Evolutionary conservation across 139 green algal species (phyloP).

Genomic region (Haematococcus sp.): DNA sequence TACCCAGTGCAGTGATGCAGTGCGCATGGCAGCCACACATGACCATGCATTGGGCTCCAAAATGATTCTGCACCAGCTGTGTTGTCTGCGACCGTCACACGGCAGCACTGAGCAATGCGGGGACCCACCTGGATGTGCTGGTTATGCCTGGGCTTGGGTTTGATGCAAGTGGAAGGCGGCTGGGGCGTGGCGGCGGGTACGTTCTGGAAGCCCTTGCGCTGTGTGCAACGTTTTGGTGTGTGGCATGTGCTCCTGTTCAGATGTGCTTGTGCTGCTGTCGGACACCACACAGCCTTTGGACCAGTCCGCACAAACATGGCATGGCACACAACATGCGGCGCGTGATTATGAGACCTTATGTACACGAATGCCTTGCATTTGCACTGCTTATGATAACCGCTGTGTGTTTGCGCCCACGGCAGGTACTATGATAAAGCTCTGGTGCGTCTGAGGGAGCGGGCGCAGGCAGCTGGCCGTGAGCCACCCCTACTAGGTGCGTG

Average conservation of each 20-base stretch:
- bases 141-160: slow-evolving; percentile 84
- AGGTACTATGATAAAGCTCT: slow-evolving; percentile 57
- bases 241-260: background rate
- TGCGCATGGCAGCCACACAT: background rate
- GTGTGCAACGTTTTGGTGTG: background rate
- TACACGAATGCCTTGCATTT: too few species aligned
- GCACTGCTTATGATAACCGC: too few species aligned
- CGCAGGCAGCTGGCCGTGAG: slow-evolving; percentile 18
- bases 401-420: background rate
- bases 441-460: slow-evolving; percentile 7
- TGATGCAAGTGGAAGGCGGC: slow-evolving; percentile 47
- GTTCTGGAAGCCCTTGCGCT: background rate
- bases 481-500: slow-evolving; percentile 36
- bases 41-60: background rate
- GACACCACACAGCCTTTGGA: background rate
- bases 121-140: slow-evolving; percentile 57
- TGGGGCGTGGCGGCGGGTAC: slow-evolving; percentile 75
- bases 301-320: too few species aligned
- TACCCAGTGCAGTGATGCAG: background rate
- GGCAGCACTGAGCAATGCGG: background rate
- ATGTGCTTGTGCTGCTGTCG: background rate
- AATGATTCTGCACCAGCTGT: slow-evolving; percentile 5
- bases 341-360: too few species aligned
- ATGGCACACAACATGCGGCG: background rate
- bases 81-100: slow-evolving; percentile 4